Evolutionary conservation across 129 eudicot species (phyloP).

Genomic region (Helianthus annuus): HanXRQr2.0-SUNRISE NC_035449.2:12056477-12056976

Average conservation of each 20-base stretch:
- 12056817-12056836: not conserved
- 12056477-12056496: no score
- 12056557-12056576: conserved; percentile 1
- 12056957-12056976: conserved; percentile 69
- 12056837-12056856: not conserved
- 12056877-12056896: not conserved
- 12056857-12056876: not conserved
- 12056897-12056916: conserved; percentile 92
- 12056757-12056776: conserved; percentile 95
- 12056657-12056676: conserved; percentile 12
- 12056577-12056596: not conserved
- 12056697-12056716: conserved; percentile 89
- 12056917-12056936: conserved; percentile 97
- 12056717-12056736: conserved; percentile 94
- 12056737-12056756: conserved; percentile 95
- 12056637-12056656: not conserved
- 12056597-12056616: not conserved
- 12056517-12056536: no score
- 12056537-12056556: conserved; percentile 2
- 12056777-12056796: conserved; percentile 88
- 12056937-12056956: conserved; percentile 98
- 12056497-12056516: no score
- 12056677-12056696: conserved; percentile 78
- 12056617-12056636: not conserved
- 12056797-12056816: conserved; percentile 51